Percentiles rank a stretch among this genome's conserved stretches.
Conservation (phyloP, 371 early-diverging fungal genomes). For the Rhizopus arrhizus region DNA sequence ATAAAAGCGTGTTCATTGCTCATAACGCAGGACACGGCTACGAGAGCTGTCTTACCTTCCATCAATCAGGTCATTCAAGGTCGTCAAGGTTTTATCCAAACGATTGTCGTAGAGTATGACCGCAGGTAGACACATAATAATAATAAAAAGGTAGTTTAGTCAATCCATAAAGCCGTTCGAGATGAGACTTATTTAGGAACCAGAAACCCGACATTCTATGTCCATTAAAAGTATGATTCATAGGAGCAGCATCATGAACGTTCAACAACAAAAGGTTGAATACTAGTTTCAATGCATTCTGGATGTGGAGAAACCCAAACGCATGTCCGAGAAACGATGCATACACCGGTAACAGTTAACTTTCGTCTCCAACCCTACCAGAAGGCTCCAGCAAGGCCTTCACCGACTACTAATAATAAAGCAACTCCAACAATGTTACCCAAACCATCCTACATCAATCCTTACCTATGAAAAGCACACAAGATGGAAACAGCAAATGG, state of each 20-base stretch:
- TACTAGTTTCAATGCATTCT: conserved; percentile 12
- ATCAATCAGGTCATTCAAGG: background rate
- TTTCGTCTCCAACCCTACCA: conserved; percentile 6
- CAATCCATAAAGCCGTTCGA: conserved; percentile 9
- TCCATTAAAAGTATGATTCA: conserved; percentile 2
- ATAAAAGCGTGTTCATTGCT: no score
- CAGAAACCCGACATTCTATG: background rate
- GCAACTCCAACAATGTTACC: conserved; percentile 14
- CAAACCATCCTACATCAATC: conserved; percentile 6
- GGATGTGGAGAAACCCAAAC: conserved; percentile 20
- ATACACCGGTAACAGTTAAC: conserved; percentile 15
- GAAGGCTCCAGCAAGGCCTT: conserved; percentile 16
- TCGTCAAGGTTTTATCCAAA: no score
- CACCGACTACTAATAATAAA: conserved; percentile 16
- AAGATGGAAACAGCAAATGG: no score
- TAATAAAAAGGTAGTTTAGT: conserved; percentile 3
- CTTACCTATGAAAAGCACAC: no score
- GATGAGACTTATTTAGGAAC: conserved; percentile 9
- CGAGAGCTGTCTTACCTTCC: background rate
- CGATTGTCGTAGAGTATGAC: no score
- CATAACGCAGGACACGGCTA: no score
- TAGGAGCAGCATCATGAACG: conserved; percentile 7
- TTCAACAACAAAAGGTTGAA: conserved; percentile 8
- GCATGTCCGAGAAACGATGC: conserved; percentile 19
- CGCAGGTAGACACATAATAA: background rate